These are phyloP conservation scores for Straminergon stramineum DNA, from an alignment of 225 moss, liverwort and hornwort species.

Conservation along the genomic window DNA sequence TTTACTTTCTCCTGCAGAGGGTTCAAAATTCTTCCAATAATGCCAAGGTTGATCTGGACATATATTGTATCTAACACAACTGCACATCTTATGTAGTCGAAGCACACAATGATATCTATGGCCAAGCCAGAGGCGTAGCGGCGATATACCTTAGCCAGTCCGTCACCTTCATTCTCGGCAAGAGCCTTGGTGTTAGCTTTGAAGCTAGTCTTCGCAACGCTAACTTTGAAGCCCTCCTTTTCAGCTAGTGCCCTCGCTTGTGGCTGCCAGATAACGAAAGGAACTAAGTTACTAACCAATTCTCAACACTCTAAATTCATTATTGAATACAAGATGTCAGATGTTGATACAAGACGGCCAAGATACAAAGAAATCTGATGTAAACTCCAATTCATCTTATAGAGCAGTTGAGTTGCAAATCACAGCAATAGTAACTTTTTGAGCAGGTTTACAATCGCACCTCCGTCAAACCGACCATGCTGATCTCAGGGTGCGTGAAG, in stretches of 20 bases:
- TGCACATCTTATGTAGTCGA: not conserved
- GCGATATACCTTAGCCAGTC: slow-evolving; percentile 78
- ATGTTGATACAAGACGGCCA: not conserved
- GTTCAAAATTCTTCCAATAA: not conserved
- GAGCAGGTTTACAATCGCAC: not conserved
- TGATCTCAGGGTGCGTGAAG: slow-evolving; percentile 98
- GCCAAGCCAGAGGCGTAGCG: not conserved
- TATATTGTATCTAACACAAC: not conserved
- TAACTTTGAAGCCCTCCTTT: slow-evolving; percentile 83
- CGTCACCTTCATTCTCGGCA: slow-evolving; percentile 98
- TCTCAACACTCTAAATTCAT: not conserved
- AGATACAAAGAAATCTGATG: not conserved
- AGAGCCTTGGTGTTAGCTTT: slow-evolving; percentile 99
- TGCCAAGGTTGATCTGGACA: not conserved
- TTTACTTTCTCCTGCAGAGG: not conserved
- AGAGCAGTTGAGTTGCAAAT: not conserved
- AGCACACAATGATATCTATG: not conserved
- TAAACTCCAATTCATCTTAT: not conserved
- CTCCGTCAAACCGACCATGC: slow-evolving; percentile 98
- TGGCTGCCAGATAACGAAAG: slow-evolving; percentile 38
- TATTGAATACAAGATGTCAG: not conserved
- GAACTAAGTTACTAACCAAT: not conserved
- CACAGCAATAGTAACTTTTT: not conserved
- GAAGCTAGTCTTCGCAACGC: slow-evolving; percentile 88
- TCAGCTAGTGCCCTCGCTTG: slow-evolving; percentile 82